Evolutionary conservation across 2,329 filamentous ascomycete genomes (phyloP), one percentile per base, ranked within the genome.

Genomic region (Mollisiaceae sp.): DNA sequence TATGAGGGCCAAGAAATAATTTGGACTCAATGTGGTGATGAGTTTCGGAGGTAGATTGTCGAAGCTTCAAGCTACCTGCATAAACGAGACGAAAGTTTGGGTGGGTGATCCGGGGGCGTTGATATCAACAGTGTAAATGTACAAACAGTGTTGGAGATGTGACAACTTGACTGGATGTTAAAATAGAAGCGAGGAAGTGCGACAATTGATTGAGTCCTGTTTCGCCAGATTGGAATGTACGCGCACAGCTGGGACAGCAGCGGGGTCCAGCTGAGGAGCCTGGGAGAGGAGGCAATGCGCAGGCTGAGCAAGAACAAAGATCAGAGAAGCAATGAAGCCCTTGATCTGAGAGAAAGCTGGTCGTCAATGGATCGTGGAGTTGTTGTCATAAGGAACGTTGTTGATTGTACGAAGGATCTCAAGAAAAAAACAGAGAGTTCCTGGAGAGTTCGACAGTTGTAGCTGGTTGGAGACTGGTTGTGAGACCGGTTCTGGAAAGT

Each of bases 1-100:
- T 75, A 74, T 73, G 72, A 76, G 71, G 71, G 73, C 72, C 72
- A 70, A 72, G 67, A 67, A 67, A 67, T 68, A 63, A 63, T 65
- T 67, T 62, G 47, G 52, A 57, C 45, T 55, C 63, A 70, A 69
- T 69, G 60, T 67, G 68, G 69, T 60, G 38, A 63, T 15, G 52
- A 22, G 65, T 67, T 63, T 67, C 60, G 68, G 65, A 63, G 63
- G 52, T 57, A 58, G 67, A 62, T 64, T 43, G 65, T 70, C 65
- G 69, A 67, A 73, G 71, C 65, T 70, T 65, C 65, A 73, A 50
- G 69, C 67, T 72, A 72, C 63, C 62, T 73, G 72, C 59, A 74
- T 74, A 58, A 70, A 69, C 71, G 54, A 71, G 70, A 69, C 56
- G 55, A 36, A 52, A 60, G 63, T 47, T 64, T 59, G 38, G 54